Base-by-base conservation (phyloP, 2,329 filamentous ascomycete species). In the Ophiocordyceps sinensis region DNA sequence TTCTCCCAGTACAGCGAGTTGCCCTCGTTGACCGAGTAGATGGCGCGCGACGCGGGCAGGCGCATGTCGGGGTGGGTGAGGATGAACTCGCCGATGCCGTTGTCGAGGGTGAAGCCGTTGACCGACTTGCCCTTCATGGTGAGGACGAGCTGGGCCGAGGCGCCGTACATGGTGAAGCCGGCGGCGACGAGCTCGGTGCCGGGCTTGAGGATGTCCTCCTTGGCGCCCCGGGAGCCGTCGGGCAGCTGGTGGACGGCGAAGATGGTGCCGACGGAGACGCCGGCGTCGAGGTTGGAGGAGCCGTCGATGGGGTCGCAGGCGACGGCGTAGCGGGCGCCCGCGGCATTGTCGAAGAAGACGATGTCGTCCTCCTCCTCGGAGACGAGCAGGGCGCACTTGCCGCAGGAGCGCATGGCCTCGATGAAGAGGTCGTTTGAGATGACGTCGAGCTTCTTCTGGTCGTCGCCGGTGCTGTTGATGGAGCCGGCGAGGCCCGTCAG, bases 121-220 rank as follows among this genome's bases (percentile, higher is more conserved):
- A 98, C 91, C 46, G 67, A 75, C 48, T 88, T 85, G 50, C 80
- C 85, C 65, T 82, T 85, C 87, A 96, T 95, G 51, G 91, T 98
- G 58, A 98, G 83, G 55, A 98, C 91, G 37, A 98, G 74, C 68
- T 96, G 89, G 4, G 91, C 80, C 3, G 88, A 95, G 51, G 91
- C 91, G 57, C 91, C 91, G 66, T 98, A 98, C 91, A 98, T 98
- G 64, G 91, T 98, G 74, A 98, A 98, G n/a, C 91, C 91, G 19
- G 85, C 81, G 30, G 91, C 89, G 17, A 96, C 76, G 50, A 96
- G 77, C 64, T 95, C 88, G 2, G 84, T 89, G 43, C 91, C 91
- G 1, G 91, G 84, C 63, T 79, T 80, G 45, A 96, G 75, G 45
- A 98, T 75, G 60, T 96, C 88, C 56, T 93, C 86, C 52, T 83